Evolutionary conservation across 2,329 filamentous ascomycete species (phyloP), one percentile per base, ranked within the genome.

Genomic region (Periconia macrospinosa): DNA sequence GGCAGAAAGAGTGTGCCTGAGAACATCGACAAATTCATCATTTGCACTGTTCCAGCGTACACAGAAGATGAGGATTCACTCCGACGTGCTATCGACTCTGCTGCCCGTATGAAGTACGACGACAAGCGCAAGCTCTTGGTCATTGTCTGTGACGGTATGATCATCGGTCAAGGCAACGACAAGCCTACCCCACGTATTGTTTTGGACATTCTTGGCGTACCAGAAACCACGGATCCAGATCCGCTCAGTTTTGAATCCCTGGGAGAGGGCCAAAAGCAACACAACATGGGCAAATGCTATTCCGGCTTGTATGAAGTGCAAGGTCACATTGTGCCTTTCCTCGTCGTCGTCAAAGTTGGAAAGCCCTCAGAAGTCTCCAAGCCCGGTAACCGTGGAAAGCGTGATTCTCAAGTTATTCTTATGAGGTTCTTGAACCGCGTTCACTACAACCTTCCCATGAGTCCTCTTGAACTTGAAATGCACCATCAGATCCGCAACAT

Each of bases 401-500:
- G 94, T 83, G 94, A 99, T 76, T 97, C 94, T 50, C 94, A 99
- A 76, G 96, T 99, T 88, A 83, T 99, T 59, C 79, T 97, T 57
- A 99, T 99, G 94, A 89, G 94, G 60, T 99, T 99, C 87, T 85
- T 99, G 70, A 97, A 99, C 83, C 91, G 94, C 61, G 92, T 99
- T 46, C 94, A 99, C 79, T 97, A 99, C 82, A 97, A 97, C 73
- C 81, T 93, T 52, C 80, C 94, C 19, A 99, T 99, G 94, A 96
- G 88, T 67, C 94, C 94, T 3, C 82, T 99, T 65, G 94, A 99
- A 75, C 84, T 99, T 50, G 94, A 99, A 75, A 96, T 99, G 86
- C 94, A 96, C 72, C 94, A 99, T 73, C 94, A 99, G 70, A 96
- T 99, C 68, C 88, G 92, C 55, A 99, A 99, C 77, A 95, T 99